Evolutionary conservation across 352 stramenopile genomes (phyloP), one percentile per base, ranked within the genome.

Genomic region (Globisporangium echinulatum): DNA sequence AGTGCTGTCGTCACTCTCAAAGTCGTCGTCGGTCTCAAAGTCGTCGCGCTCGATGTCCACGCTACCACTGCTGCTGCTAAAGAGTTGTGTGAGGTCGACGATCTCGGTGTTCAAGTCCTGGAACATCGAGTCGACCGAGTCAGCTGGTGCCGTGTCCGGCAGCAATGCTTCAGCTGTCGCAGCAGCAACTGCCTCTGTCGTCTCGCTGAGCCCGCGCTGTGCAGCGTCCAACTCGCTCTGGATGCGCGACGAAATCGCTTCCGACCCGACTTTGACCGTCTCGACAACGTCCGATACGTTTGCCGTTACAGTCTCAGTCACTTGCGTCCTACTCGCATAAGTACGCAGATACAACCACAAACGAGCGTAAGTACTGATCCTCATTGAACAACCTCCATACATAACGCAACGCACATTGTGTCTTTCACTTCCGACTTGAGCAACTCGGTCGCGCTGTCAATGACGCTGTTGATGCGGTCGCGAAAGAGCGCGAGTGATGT

Each of bases 281-380:
- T 79, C 69, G 6, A 89, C 75, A 51, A 80, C 84, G 17, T 68
- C 66, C 50, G 79, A 71, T 7, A 90, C 70, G 40, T 79, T 85
- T 15, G 75, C 71, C 2, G 70, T 68, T 19, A 88, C 78, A 37
- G 65, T 71, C 52, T 73, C 77, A 1, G 76, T 85, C 10, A 88
- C 72, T 62, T 84, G 79, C 7, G 71, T 80, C 11, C 76, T 86
- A 13, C 7, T 9, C 25, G 25, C 25, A 33, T 0, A 33, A 33
- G 25, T 33, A 33, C 25, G 25, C 25, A 33, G 25, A 33, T 33
- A 33, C 25, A 33, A 33, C 25, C 25, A 33, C 25, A 33, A 33
- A 33, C 25, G 25, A 33, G 25, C 25, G 2, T 33, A 2, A 33
- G 25, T 3, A 33, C 25, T 33, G 25, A 33, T 2, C 25, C 25